A percentile compares a stretch with the other conserved stretches of the same genome.
These are phyloP conservation scores for Cynanchum wilfordii DNA, from an alignment of 257 asterid species.

Conservation along the genomic window DNA sequence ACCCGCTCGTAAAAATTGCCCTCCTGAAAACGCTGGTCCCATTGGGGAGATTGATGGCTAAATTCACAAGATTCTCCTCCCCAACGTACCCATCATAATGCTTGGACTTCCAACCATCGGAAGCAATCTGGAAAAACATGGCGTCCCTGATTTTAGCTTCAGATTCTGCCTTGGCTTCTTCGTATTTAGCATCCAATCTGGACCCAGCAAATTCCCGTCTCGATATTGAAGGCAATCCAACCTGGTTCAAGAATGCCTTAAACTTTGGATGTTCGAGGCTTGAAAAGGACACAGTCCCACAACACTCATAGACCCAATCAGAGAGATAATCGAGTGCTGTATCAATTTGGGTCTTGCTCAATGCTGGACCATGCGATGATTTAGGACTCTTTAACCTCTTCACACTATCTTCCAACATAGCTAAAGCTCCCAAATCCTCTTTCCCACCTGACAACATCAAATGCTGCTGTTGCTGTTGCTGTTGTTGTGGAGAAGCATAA, in stretches of 20 bases:
- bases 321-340: constrained; percentile 65
- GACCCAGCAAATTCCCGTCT: constrained; percentile 54
- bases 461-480: constrained; percentile 40
- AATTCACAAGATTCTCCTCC: constrained; percentile 60
- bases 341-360: constrained; percentile 67
- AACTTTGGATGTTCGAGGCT: constrained; percentile 91
- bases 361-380: constrained; percentile 47
- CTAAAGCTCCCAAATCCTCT: constrained; percentile 86
- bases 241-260: constrained; percentile 69
- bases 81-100: constrained; percentile 25
- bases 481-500: constrained; percentile 32
- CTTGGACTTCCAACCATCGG: constrained; percentile 78
- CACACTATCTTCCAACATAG: constrained; percentile 84
- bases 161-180: constrained; percentile 57
- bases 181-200: constrained; percentile 63
- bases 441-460: constrained; percentile 83
- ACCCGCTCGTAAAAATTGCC: constrained; percentile 66
- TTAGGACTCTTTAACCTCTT: constrained; percentile 85
- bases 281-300: constrained; percentile 78
- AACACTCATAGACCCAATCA: constrained; percentile 88
- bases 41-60: constrained; percentile 86
- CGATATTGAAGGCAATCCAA: constrained; percentile 68
- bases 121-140: constrained; percentile 88
- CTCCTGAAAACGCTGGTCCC: constrained; percentile 75
- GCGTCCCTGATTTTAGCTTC: constrained; percentile 91